Base-by-base conservation (phyloP, 1,284 basidiomycete species). In the Fomitopsis palustris region DNA sequence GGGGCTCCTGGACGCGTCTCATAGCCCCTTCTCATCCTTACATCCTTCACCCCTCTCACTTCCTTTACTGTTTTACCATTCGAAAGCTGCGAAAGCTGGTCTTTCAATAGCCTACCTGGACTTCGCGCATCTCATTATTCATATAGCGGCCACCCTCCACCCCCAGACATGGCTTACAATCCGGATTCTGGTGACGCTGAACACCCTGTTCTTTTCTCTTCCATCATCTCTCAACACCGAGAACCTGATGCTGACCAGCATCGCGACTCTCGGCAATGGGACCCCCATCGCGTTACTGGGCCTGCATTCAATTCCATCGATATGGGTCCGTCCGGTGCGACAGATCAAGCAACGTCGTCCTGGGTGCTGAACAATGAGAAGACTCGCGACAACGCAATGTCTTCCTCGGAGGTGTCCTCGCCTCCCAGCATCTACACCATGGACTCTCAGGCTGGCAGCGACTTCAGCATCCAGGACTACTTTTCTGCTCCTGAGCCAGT, bases 41-140 rank as follows among this genome's bases (percentile, higher is more conserved):
- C 45, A 27, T 10, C 19, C n/a, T 52, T 9, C 19, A 35, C 5
- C 17, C 12, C 17, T 19, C 29, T 21, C 49, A 12, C 7, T 35
- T 31, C 19, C 10, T 33, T 29, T 23, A n/a, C n/a, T 41, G n/a
- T n/a, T n/a, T n/a, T n/a, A n/a, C n/a, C n/a, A n/a, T n/a, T n/a
- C n/a, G n/a, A n/a, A n/a, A n/a, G n/a, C n/a, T n/a, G n/a, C 10
- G 43, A 55, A 54, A 64, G 58, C 60, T 37, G 58, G 62, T 27
- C 58, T 60, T 54, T 56, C 55, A 10, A 10, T 27, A n/a, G 9
- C 16, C 23, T 29, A 31, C 41, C 17, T n/a, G 16, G 10, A 14
- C 45, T 49, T 51, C 5, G 6, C 16, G 25, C 6, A 25, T 23
- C 47, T 21, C 4, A 25, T 4, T 17, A 12, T 31, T 4, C n/a